Conservation (phyloP, 176 grass and related monocot genomes). For the Carex kokanica region DNA sequence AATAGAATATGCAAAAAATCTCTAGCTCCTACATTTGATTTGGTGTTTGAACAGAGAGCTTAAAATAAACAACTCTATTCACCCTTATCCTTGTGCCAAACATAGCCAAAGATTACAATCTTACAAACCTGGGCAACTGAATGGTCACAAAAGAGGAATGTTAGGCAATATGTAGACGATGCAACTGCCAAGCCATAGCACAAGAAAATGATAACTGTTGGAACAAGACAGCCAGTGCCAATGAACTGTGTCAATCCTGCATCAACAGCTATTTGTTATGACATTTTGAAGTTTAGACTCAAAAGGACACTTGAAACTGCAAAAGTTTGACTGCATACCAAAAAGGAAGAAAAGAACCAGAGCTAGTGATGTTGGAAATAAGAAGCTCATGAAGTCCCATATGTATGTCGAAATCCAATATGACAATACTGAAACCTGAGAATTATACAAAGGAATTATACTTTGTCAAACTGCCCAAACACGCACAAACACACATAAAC, state of each 20-base stretch:
- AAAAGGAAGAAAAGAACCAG: constrained; percentile 46
- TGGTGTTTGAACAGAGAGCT: background rate
- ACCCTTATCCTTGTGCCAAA: background rate
- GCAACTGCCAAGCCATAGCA: constrained; percentile 41
- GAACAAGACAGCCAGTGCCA: constrained; percentile 42
- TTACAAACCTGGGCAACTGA: constrained; percentile 44
- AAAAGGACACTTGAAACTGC: background rate
- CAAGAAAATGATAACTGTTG: constrained; percentile 40
- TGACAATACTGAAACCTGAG: constrained; percentile 46
- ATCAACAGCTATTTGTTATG: background rate
- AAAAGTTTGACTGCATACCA: constrained; percentile 29
- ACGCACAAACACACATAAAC: background rate
- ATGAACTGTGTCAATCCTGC: constrained; percentile 46
- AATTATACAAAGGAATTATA: background rate
- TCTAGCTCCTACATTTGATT: background rate
- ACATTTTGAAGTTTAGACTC: background rate
- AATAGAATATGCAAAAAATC: background rate
- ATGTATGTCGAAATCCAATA: constrained; percentile 50
- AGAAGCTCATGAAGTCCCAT: constrained; percentile 55
- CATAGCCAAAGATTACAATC: background rate
- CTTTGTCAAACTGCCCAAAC: constrained; percentile 13
- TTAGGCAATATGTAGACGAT: constrained; percentile 49
- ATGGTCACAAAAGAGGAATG: constrained; percentile 48
- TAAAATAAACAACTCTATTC: background rate
- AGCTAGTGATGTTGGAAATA: constrained; percentile 38